Percentiles rank a stretch among this genome's conserved stretches.
These are phyloP conservation scores for Lipomyces yamanashiensis DNA, from an alignment of 805 yeast genomes.

Conservation along the genomic window DNA sequence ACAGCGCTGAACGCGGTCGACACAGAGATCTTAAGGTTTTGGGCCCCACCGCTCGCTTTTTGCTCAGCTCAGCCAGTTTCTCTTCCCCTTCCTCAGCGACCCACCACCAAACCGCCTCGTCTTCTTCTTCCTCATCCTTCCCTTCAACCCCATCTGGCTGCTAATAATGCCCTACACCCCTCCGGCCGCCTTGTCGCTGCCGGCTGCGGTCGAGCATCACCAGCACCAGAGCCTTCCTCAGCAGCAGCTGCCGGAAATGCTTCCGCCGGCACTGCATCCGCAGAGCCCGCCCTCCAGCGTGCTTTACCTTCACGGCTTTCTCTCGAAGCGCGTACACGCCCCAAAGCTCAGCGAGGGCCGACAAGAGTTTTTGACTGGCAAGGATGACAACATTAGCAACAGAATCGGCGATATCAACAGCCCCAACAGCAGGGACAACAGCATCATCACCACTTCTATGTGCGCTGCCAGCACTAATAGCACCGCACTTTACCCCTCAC, in stretches of 20 bases:
- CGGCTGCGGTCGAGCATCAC: constrained; percentile 17
- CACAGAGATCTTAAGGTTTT: no score
- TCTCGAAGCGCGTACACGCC: not conserved
- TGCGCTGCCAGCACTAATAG: not conserved
- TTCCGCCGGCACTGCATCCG: constrained; percentile 30
- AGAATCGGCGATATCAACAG: not conserved
- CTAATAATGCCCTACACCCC: constrained; percentile 35
- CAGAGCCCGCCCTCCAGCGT: constrained; percentile 24
- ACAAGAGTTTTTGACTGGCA: not conserved
- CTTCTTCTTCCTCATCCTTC: constrained; percentile 9
- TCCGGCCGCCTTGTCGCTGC: constrained; percentile 30
- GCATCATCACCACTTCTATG: no score
- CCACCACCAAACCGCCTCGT: not conserved
- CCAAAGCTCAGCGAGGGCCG: constrained; percentile 18
- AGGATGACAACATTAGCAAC: constrained; percentile 2
- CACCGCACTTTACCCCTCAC: constrained; percentile 10
- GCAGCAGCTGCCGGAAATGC: constrained; percentile 17
- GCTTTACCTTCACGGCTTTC: constrained; percentile 27
- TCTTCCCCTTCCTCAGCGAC: not conserved
- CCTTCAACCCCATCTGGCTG: constrained; percentile 4
- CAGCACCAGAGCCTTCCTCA: constrained; percentile 2
- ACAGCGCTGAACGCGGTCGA: no score
- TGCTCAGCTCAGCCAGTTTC: no score
- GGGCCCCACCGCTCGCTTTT: not conserved
- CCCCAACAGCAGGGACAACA: not conserved